Evolutionary conservation across 805 yeast genomes (phyloP).

Genomic region (Pichia phayaonensis): DNA sequence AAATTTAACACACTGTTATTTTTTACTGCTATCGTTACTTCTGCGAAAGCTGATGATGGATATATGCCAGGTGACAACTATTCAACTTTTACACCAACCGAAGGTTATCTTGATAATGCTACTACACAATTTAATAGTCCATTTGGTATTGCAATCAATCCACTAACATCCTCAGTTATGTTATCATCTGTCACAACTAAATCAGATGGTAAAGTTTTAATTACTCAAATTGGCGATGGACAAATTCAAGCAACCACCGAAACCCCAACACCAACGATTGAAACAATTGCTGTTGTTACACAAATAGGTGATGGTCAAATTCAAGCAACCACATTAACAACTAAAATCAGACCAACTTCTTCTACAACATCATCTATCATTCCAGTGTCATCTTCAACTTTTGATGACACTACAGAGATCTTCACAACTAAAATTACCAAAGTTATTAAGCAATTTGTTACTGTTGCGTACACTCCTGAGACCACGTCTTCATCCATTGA

Average conservation of each 20-base stretch:
- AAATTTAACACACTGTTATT: not conserved
- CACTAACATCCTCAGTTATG: conserved; percentile 34
- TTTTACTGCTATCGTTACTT: not conserved
- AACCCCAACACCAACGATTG: conserved; percentile 28
- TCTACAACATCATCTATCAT: not conserved
- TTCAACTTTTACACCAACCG: conserved; percentile 61
- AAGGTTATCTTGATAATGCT: conserved; percentile 42
- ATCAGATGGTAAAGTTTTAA: conserved; percentile 15
- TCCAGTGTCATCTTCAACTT: not conserved
- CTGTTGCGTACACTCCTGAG: conserved; percentile 1
- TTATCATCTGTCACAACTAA: conserved; percentile 15
- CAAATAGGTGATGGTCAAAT: conserved; percentile 43
- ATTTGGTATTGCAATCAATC: conserved; percentile 64
- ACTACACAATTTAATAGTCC: conserved; percentile 45
- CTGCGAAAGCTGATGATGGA: conserved; percentile 1
- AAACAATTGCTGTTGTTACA: conserved; percentile 22
- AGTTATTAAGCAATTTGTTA: conserved; percentile 6
- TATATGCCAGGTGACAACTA: conserved; percentile 41
- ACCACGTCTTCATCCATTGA: conserved; percentile 19
- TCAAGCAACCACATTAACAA: conserved; percentile 27
- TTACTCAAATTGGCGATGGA: conserved; percentile 38
- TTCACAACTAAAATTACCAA: conserved; percentile 12
- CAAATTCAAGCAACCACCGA: conserved; percentile 35
- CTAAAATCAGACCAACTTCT: not conserved
- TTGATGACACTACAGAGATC: not conserved